Base-by-base conservation (phyloP, 352 stramenopile species). In the Pythium scleroteichum region DNA sequence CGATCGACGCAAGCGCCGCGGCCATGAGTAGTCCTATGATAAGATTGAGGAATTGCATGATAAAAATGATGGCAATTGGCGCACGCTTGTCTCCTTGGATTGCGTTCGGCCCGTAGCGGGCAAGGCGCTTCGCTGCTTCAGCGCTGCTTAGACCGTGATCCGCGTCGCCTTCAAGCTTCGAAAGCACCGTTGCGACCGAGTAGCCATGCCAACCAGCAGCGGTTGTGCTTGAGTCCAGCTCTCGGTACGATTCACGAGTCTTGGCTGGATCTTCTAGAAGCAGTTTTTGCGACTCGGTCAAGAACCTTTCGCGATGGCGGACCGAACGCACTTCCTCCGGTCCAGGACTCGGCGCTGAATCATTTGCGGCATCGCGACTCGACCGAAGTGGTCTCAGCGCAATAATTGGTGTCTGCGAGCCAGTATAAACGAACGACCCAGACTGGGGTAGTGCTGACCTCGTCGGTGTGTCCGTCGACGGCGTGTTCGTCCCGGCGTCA, bases 1-100 rank as follows among this genome's bases (percentile, higher is more conserved):
- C 68, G 33, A 78, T 74, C 13, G 64, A 73, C 17, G 71, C 71
- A 14, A 78, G 38, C n/a, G 68, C 68, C 19, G 71, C 71, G 23
- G 62, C 55, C 60, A 78, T 62, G 32, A 78, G 64, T 55, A 78
- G 35, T 3, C 59, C 62, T 33, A 76, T 76, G 60, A 78, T 78
- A 26, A 78, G 50, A 42, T 78, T 78, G 24, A 67, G 39, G 45
- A 78, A 78, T 40, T 78, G 71, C 67, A 78, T 50, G 9, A 76
- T 23, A 54, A 78, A 78, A 19, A 78, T 54, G n/a, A 74, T 54
- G 20, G 48, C 33, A 32, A 78, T 62, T 8, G 68, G 44, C 23
- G 63, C 26, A 24, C 61, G 56, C 51, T 50, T 48, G 47, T 73
- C 45, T 29, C 62, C 50, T 52, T 76, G 45, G 55, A 75, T 66